phyloP scores from a whole-genome alignment of 2,329 filamentous ascomycete species.

The Apiospora marii region DNA sequence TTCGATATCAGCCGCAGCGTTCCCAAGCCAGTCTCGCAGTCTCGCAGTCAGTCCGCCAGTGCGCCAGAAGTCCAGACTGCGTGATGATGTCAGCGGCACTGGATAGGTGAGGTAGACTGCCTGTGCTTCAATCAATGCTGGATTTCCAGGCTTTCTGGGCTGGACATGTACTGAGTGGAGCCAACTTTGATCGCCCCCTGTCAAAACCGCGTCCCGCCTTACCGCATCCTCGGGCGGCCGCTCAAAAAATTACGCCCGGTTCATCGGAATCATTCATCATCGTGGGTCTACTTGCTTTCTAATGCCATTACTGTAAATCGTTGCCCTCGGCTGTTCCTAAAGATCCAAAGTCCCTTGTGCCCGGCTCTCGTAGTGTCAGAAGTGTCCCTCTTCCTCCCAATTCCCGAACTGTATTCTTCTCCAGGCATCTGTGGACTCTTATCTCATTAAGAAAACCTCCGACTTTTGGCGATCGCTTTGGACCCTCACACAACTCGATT shows the following conservation, averaged over 20 bases:
- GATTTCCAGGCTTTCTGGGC: neutral
- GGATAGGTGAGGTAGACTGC: neutral
- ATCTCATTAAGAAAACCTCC: neutral
- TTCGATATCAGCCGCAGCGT: neutral
- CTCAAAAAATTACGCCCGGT: conserved; percentile 28
- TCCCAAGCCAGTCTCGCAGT: neutral
- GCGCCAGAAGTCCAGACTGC: neutral
- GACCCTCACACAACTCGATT: neutral
- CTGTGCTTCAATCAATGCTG: neutral
- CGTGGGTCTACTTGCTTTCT: conserved; percentile 7
- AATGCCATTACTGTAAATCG: neutral
- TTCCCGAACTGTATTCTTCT: neutral
- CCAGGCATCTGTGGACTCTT: neutral
- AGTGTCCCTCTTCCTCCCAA: neutral
- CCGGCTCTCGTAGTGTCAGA: neutral
- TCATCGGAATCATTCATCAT: conserved; percentile 15
- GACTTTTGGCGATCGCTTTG: neutral
- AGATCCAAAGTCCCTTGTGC: neutral
- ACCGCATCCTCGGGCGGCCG: conserved; percentile 12
- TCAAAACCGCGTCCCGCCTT: neutral
- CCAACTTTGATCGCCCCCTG: neutral
- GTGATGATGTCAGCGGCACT: conserved; percentile 16
- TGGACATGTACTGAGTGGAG: neutral
- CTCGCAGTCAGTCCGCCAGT: neutral
- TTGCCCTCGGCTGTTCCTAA: neutral